Evolutionary conservation across 1,139 yeast species (phyloP), one percentile per base, ranked within the genome.

Genomic region (Diutina scorzettiae): DNA sequence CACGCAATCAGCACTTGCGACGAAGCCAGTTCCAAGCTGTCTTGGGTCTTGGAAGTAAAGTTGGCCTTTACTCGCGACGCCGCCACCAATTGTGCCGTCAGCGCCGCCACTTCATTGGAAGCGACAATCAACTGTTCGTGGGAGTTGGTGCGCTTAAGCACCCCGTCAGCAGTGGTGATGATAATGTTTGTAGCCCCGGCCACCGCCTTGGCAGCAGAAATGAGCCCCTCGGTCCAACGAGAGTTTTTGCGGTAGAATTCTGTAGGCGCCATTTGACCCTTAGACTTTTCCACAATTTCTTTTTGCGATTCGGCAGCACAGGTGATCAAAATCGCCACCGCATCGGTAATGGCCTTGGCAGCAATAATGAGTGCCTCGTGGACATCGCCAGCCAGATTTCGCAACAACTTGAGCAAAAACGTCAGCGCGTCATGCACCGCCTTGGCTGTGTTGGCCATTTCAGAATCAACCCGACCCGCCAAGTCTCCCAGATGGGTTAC

Each of bases 141-240:
- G 0, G 86, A 68, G 51, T 80, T 79, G 18, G 60, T 59, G 8
- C 73, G 71, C 43, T 73, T 69, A 41, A 86, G 66, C 16, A 85
- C 87, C 18, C 95, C 94, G 60, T 86, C 94, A 0, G 96, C 95
- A 21, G 87, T 82, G 49, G 78, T 78, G 46, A 86, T 86, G 51
- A 86, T 70, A 25, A 81, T 68, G 51, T 81, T 82, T 2, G 96
- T 86, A 0, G 95, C 78, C 2, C 78, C 79, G 3, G 95, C 95
- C 41, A 87, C 94, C 0, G 93, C 82, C 53, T 83, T 81, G 2
- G 96, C 86, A 12, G 96, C 96, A 48, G 95, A 83, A 34, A 87
- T 79, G 44, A 86, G 75, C 30, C 96, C 96, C 60, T 87, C 95
- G 0, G 96, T 85, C 96, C 96, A 86, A 54, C 94, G 72, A 57